Base-by-base conservation (phyloP, 768 basidiomycete genomes). In the Xerocomellus chrysenteron region DNA sequence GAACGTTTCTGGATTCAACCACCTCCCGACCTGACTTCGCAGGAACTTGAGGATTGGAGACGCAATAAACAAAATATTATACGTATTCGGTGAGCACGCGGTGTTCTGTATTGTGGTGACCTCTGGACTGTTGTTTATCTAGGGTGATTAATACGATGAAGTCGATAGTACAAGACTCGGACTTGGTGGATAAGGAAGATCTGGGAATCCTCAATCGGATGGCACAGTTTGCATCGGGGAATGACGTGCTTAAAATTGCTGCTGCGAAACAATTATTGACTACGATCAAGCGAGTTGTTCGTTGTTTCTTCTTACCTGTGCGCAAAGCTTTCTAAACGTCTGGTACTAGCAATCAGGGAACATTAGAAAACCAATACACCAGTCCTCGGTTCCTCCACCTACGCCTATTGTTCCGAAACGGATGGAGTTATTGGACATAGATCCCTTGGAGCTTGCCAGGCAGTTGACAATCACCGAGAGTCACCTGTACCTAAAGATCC, bases 381-480 rank as follows among this genome's bases (percentile, higher is more conserved):
- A 67, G 10, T 66, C 68, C 13, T 52, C 68, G 16, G 59, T 71
- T 2, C 76, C 81, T 4, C 85, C 85, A 1, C 73, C 79, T 12
- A 62, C 83, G 1, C 85, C 84, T 7, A 78, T 77, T 52, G 73
- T 74, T 50, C 73, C 72, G 8, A 76, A 73, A 64, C 80, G 78
- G 56, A 62, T 84, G 55, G 82, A 82, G 43, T 63, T 88, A 5
- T 60, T 79, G 12, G 87, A 88, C 51, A 79, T 88, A 45, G 81
- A 86, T 59, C 78, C 86, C 0, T 65, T 85, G 45, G 87, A 88
- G 64, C 66, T 88, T 4, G 87, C 87, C 0, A 76, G 87, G 14
- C 87, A 88, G 68, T 68, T 88, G 60, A 88, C 87, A 0, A 79
- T 87, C 59, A 77, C 83, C 62, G 87, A 88, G 66, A 81, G 79